Conservation (phyloP, 2,329 filamentous ascomycete species). For the Hypoxylon sp. region DNA sequence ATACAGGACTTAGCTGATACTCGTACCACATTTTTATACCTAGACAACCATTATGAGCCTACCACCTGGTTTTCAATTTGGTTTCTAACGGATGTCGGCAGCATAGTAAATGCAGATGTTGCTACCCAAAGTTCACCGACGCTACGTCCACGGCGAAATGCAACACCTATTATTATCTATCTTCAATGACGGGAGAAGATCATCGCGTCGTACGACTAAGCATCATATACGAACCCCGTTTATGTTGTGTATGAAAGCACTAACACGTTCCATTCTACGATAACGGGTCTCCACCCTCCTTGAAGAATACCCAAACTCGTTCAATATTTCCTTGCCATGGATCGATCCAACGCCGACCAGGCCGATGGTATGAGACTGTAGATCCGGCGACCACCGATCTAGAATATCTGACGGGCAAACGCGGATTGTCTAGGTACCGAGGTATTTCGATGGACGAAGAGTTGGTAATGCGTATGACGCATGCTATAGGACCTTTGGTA, state of each 20-base stretch:
- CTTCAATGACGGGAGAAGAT: slow-evolving; percentile 2
- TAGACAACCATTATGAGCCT: too few species aligned
- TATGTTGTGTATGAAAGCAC: too few species aligned
- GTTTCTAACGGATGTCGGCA: too few species aligned
- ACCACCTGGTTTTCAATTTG: too few species aligned
- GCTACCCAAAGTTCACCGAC: background rate
- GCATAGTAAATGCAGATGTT: too few species aligned
- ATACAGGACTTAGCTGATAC: slow-evolving; percentile 18
- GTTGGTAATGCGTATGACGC: too few species aligned
- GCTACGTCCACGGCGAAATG: background rate
- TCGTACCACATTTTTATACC: slow-evolving; percentile 20
- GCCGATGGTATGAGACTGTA: slow-evolving; percentile 1
- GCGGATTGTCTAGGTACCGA: background rate
- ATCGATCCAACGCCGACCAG: too few species aligned
- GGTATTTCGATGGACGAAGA: background rate
- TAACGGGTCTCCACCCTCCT: too few species aligned
- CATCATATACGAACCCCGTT: background rate
- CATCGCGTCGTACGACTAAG: slow-evolving; percentile 14
- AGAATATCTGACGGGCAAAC: slow-evolving; percentile 10
- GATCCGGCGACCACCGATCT: slow-evolving; percentile 1
- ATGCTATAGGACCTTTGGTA: too few species aligned
- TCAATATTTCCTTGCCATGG: too few species aligned
- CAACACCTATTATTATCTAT: background rate
- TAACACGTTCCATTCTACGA: too few species aligned
- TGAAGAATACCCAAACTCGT: too few species aligned